Base-by-base conservation (phyloP, 495 filamentous ascomycete genomes). In the Jackrogersella minutella region DNA sequence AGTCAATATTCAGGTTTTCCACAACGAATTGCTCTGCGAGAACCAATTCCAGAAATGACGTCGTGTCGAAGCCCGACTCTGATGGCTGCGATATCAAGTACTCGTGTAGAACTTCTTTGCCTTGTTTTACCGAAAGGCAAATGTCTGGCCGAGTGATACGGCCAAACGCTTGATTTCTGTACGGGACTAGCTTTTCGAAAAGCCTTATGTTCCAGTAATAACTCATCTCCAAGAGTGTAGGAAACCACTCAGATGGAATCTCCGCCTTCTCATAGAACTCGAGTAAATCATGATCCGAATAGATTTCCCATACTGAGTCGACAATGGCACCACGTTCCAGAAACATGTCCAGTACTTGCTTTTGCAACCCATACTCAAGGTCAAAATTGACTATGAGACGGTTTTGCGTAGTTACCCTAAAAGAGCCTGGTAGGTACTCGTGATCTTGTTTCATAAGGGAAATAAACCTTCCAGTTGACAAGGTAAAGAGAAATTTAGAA, bases 1-100 rank as follows among this genome's bases (percentile, higher is more conserved):
- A 2, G 19, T 69, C 54, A 5, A 60, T 30, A 6, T 49, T 3
- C 19, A 14, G 9, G 7, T 17, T 7, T n/a, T 14, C 1, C 14
- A 14, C 28, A 1, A 57, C 0, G 55, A 70, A 70, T 11, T 62
- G 62, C n/a, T 70, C 67, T 16, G 28, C 44, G 11, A 70, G 52
- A 16, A 62, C 54, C 26, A 70, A 58, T 58, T 67, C 67, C 5
- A 70, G 24, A 33, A 70, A 66, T 5, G 13, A 16, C 11, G 10
- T 34, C 4, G 0, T 47, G 14, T 55, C 39, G 6, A 53, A 53
- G n/a, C 31, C n/a, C 24, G 14, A 1, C 0, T 54, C 40, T 17
- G 6, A 16, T 24, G 24, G 30, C 13, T 51, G 26, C 19, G 66
- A 69, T 2, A 41, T 33, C 44, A 70, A 34, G 13, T 66, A 70